Base-by-base conservation (phyloP, 23 red algal species). In the Gracilaria gracilis region DNA sequence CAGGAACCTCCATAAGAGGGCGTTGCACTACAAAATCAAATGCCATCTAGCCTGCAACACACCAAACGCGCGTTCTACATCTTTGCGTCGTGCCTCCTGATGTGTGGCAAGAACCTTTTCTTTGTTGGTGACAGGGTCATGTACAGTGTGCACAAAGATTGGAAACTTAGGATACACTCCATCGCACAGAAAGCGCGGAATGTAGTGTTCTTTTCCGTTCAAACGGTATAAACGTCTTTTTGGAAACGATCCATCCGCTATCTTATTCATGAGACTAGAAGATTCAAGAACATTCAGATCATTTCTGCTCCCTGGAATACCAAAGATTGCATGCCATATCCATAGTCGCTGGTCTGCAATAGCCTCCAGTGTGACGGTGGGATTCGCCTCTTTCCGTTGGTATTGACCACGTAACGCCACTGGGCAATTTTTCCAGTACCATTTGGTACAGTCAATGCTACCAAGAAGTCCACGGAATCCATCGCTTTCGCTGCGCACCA, bases 271-370 rank as follows among this genome's bases (percentile, higher is more conserved):
- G 25, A 86, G 44, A 23, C 33, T 21, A 25, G 61, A 86, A 14
- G 7, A n/a, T 46, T 89, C 44, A 27, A 89, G 48, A 11, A 89
- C 72, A 51, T 89, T 89, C 1, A 89, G 57, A 24, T 89, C 44
- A n/a, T 89, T 89, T 34, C 17, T 21, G 47, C 70, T 72, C 24
- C 66, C 85, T 38, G 85, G 85, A 8, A 36, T 59, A 8, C 85
- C 85, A 64, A 89, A 57, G 85, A 65, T 79, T 32, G 54, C 23
- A 54, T 89, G 85, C 66, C 85, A 79, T 20, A 75, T 79, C 85
- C 66, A 89, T 32, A 89, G 70, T 7, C 27, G 51, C 6, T 78
- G 16, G 2, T 89, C 85, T 23, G 70, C 67, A 36, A 89, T 79
- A 46, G 1, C 38, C 69, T 89, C 70, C 39, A 89, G 9, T 9